Evolutionary conservation across 1,284 basidiomycete genomes (phyloP).

Genomic region (Flammula alnicola): DNA sequence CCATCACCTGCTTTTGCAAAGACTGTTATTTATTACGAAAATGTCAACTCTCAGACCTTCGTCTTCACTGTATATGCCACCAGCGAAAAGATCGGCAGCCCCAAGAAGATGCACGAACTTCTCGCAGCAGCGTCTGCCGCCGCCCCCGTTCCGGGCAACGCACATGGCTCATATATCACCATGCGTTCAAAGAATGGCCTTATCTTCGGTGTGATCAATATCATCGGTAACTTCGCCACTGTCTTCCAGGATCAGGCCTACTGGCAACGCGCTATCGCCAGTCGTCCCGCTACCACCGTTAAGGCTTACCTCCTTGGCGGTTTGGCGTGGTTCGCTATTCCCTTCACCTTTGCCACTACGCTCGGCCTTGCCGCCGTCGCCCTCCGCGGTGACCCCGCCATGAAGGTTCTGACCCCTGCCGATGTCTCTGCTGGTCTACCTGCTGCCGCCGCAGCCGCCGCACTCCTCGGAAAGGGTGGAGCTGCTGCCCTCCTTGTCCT

Average conservation of each 20-base stretch:
- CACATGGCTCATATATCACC: conserved; percentile 72
- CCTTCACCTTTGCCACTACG: conserved; percentile 78
- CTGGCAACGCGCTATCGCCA: conserved; percentile 89
- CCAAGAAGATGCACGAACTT: conserved; percentile 60
- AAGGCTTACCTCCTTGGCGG: conserved; percentile 89
- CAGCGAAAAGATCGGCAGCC: conserved; percentile 63
- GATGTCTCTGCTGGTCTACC: conserved; percentile 86
- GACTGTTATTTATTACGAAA: no score
- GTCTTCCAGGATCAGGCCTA: conserved; percentile 80
- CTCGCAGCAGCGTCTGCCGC: conserved; percentile 50
- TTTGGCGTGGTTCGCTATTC: conserved; percentile 85
- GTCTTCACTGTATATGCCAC: conserved; percentile 81
- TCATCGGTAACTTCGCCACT: conserved; percentile 80
- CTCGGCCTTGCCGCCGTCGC: conserved; percentile 84
- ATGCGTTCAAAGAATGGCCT: conserved; percentile 82
- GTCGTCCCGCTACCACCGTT: conserved; percentile 77
- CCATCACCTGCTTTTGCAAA: conserved; percentile 73
- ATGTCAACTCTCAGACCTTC: no score
- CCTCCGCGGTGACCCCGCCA: conserved; percentile 68
- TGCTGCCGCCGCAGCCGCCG: conserved; percentile 78
- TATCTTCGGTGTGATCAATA: conserved; percentile 88
- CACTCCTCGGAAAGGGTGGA: conserved; percentile 76
- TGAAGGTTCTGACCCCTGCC: conserved; percentile 57
- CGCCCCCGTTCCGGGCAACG: conserved; percentile 65
- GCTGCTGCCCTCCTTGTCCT: conserved; percentile 72